phyloP scores from a whole-genome alignment of 495 filamentous ascomycete species.

The Choiromyces venosus region DNA sequence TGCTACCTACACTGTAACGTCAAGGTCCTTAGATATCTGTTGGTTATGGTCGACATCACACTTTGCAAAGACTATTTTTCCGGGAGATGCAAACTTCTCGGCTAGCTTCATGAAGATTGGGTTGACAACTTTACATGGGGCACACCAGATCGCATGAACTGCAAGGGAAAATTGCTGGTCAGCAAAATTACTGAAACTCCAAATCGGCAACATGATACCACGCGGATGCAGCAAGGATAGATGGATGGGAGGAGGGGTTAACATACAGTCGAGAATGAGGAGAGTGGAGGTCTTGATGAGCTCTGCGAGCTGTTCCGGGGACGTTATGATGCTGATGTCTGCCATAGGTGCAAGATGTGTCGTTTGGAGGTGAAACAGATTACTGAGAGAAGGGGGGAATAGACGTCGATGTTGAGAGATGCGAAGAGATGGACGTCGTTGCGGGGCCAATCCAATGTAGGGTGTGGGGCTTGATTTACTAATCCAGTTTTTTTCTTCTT shows the following conservation, averaged over 20 bases:
- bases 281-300: slow-evolving; percentile 63
- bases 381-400: neutral
- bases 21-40: slow-evolving; percentile 64
- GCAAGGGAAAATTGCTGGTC: slow-evolving; percentile 15
- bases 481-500: neutral
- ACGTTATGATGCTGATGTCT: slow-evolving; percentile 60
- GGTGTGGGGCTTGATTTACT: slow-evolving; percentile 7
- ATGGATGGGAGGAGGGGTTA: slow-evolving; percentile 20
- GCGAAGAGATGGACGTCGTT: slow-evolving; percentile 28
- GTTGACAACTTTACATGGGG: slow-evolving; percentile 77
- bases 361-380: slow-evolving; percentile 24
- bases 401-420: slow-evolving; percentile 17
- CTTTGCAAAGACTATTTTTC: slow-evolving; percentile 76
- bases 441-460: slow-evolving; percentile 31
- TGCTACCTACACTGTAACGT: slow-evolving; percentile 60
- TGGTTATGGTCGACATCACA: slow-evolving; percentile 74
- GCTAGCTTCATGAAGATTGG: slow-evolving; percentile 78
- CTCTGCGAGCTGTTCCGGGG: slow-evolving; percentile 62
- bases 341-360: slow-evolving; percentile 14
- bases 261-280: slow-evolving; percentile 83
- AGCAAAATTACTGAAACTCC: slow-evolving; percentile 21
- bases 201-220: slow-evolving; percentile 25
- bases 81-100: slow-evolving; percentile 61
- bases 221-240: slow-evolving; percentile 10
- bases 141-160: slow-evolving; percentile 89